Percentiles rank a stretch among this genome's conserved stretches.
phyloP scores from a whole-genome alignment of 1,284 basidiomycete genomes.

The Pseudozyma hubeiensis region DNA sequence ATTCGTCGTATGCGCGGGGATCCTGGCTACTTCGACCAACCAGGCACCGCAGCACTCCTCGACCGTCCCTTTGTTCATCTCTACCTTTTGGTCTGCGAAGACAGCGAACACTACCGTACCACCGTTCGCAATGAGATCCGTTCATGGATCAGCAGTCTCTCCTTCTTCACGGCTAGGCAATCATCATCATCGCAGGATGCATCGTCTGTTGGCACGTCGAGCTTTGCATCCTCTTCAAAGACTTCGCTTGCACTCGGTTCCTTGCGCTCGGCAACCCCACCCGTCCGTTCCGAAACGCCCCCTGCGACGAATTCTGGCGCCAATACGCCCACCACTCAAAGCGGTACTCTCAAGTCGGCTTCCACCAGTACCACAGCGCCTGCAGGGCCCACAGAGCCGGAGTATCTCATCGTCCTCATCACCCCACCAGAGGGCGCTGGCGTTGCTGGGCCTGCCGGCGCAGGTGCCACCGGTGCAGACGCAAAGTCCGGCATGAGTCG shows the following conservation, averaged over 20 bases:
- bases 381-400: slow-evolving; percentile 43
- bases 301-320: slow-evolving; percentile 24
- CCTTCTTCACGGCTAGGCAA: slow-evolving; percentile 40
- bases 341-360: slow-evolving; percentile 7
- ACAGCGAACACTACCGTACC: slow-evolving; percentile 65
- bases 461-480: slow-evolving; percentile 77
- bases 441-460: slow-evolving; percentile 70
- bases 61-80: slow-evolving; percentile 63
- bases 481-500: slow-evolving; percentile 53
- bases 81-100: slow-evolving; percentile 64
- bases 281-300: slow-evolving; percentile 34
- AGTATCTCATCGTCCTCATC: slow-evolving; percentile 66
- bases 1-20: slow-evolving; percentile 48
- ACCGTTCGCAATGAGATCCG: slow-evolving; percentile 64
- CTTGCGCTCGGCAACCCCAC: slow-evolving; percentile 35
- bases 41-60: slow-evolving; percentile 34
- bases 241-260: slow-evolving; percentile 35
- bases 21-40: slow-evolving; percentile 54
- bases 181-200: slow-evolving; percentile 5
- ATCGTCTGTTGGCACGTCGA: slow-evolving; percentile 18
- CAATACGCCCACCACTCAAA: slow-evolving; percentile 38
- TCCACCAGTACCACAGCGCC: not conserved
- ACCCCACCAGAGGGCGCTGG: slow-evolving; percentile 52
- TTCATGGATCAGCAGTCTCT: slow-evolving; percentile 63
- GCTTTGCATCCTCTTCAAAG: slow-evolving; percentile 19